These are phyloP conservation scores for Caloboletus firmus DNA, from an alignment of 1,284 basidiomycete species.

Conservation along the genomic window DNA sequence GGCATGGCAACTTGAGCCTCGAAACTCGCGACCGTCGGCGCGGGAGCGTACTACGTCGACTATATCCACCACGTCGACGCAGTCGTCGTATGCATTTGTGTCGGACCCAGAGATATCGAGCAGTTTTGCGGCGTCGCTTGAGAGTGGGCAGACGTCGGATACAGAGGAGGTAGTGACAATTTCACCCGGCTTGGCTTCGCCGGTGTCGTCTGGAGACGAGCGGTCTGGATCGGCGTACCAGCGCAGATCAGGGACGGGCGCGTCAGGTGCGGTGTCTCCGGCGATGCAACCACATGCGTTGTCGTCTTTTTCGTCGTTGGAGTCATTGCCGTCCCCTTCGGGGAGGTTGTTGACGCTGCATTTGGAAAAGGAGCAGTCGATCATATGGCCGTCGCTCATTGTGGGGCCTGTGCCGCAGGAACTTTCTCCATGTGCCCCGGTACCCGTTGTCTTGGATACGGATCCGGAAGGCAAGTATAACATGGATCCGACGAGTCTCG, in stretches of 20 bases:
- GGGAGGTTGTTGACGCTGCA: conserved; percentile 71
- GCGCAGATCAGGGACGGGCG: conserved; percentile 34
- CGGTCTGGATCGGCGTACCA: conserved; percentile 35
- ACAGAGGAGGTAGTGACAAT: conserved; percentile 54
- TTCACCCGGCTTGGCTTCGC: conserved; percentile 61
- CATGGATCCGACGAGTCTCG: conserved; percentile 79
- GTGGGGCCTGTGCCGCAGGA: conserved; percentile 68
- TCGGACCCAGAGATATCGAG: conserved; percentile 79
- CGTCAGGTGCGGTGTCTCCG: conserved; percentile 59
- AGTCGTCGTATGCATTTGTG: conserved; percentile 74
- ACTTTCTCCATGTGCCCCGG: conserved; percentile 50
- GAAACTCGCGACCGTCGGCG: conserved; percentile 47
- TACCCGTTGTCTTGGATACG: conserved; percentile 52
- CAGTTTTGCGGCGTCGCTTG: conserved; percentile 75
- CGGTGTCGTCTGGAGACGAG: conserved; percentile 56
- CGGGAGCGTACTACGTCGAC: conserved; percentile 73
- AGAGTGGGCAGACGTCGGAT: conserved; percentile 68
- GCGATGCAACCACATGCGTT: conserved; percentile 51
- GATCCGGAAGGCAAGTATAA: conserved; percentile 63
- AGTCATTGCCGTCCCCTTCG: conserved; percentile 60
- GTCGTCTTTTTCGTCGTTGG: conserved; percentile 71
- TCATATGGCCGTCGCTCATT: conserved; percentile 77
- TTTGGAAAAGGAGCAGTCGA: conserved; percentile 72
- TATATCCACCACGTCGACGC: conserved; percentile 69
- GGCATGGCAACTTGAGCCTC: conserved; percentile 76